Evolutionary conservation across 2,329 filamentous ascomycete species (phyloP), one percentile per base, ranked within the genome.

Genomic region (Eutypa lata): DNA sequence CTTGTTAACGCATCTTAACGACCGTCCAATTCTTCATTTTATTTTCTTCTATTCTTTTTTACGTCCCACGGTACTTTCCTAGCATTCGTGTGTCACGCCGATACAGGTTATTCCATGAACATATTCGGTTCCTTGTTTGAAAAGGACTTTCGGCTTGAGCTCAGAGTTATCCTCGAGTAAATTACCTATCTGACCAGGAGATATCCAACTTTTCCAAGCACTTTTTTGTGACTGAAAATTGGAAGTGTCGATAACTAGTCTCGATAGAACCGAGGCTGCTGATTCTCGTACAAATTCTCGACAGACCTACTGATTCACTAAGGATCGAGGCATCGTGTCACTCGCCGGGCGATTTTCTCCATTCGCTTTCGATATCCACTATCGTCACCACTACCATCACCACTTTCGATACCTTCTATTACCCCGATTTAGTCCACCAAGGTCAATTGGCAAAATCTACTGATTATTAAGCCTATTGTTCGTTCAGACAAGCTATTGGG

Each of bases 31-130:
- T 38, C 35, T 38, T 38, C 35, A 6, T 45, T 45, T 13, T 45
- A 24, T 45, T 45, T 13, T 16, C 22, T 8, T 45, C 21, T 26
- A 13, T n/a, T 24, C 11, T 24, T 45, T 16, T 28, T 24, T 2
- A 24, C 42, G 42, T n/a, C 21, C 26, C 22, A 45, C 42, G 42
- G 26, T 49, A 37, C 49, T 45, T 51, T 53, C 44, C 18, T 18
- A 38, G n/a, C 43, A 50, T 37, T 52, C 53, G 40, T 52, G 28
- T 40, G 37, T 44, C 38, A 56, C 53, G 53, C 46, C 58, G 51
- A 50, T 48, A 52, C 46, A 48, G 60, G 47, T 47, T 50, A 35
- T 49, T 48, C n/a, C 22, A 16, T 49, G 40, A 47, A 50, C 22
- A 37, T 43, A 21, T 18, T 47, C 35, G 40, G 38, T 47, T 28